Evolutionary conservation across 805 yeast species (phyloP), one percentile per base, ranked within the genome.

Genomic region (Ogataea trehaloabstinens): DNA sequence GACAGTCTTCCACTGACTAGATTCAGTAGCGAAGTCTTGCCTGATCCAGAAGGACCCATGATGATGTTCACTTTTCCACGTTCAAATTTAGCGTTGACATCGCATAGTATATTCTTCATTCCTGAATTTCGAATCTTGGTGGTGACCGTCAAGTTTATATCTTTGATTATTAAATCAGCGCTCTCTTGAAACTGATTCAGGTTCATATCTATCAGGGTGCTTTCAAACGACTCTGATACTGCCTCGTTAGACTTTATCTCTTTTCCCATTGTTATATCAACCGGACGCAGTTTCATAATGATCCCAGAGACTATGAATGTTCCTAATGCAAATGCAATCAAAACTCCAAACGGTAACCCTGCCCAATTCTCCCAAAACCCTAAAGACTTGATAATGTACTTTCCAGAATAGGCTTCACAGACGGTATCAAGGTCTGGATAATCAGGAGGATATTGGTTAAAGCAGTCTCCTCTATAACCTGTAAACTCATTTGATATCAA

Each of bases 11-110:
- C 78, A 16, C 93, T 79, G 15, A 84, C 63, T 25, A 71, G 61
- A 53, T 81, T 84, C 46, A 84, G 60, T 31, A 85, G 55, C 0
- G 90, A 77, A 0, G 88, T 79, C 52, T 84, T 84, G 7, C 91
- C 93, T 0, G 85, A 78, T 0, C 91, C 91, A 1, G 89, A 82
- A 0, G 91, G 90, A 0, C 93, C 93, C 80, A 84, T 75, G 31
- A 84, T 82, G 4, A 82, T 86, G 53, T 82, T 84, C 7, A 85
- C 64, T 29, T 74, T 67, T 12, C 81, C 78, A 2, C 80, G 69
- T 20, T 63, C 60, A 51, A 82, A 80, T 5, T 50, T 45, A 0
- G 83, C 86, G 38, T 66, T 58, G 11, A 85, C 63, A 13, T 68
- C 56, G 29, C 68, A 53, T 28, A 81, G 48, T 34, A 77, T 71